These are phyloP conservation scores for Blastobotrys serpentis DNA, from an alignment of 1,139 yeast genomes.

Conservation along the genomic window DNA sequence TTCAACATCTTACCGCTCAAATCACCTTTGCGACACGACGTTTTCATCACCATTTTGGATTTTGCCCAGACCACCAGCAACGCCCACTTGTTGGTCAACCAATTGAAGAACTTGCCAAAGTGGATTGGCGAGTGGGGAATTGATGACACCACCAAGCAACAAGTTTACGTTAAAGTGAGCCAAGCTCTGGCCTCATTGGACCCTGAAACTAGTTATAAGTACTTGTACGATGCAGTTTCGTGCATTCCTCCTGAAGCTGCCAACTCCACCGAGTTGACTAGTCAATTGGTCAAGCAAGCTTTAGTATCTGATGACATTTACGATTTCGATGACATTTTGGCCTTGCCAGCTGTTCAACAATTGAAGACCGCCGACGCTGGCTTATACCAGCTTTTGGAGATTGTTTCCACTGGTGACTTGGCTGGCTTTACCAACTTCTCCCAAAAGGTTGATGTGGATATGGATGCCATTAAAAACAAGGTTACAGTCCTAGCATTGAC, in stretches of 20 bases:
- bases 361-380: constrained; percentile 23
- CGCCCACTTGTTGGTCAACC: constrained; percentile 38
- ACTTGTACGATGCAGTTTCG: constrained; percentile 35
- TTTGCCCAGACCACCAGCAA: constrained; percentile 38
- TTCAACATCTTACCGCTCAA: constrained; percentile 42
- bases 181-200: constrained; percentile 30
- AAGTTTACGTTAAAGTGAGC: constrained; percentile 34
- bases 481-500: constrained; percentile 34
- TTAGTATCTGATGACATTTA: constrained; percentile 32
- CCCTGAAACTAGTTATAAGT: constrained; percentile 31
- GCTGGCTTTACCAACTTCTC: constrained; percentile 27
- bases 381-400: constrained; percentile 33
- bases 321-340: constrained; percentile 39
- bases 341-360: constrained; percentile 36
- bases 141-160: constrained; percentile 31
- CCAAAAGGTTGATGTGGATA: constrained; percentile 22
- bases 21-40: constrained; percentile 36
- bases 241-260: constrained; percentile 7
- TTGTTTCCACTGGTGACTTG: constrained; percentile 38
- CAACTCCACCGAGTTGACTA: constrained; percentile 28
- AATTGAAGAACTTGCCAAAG: constrained; percentile 39
- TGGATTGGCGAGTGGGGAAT: constrained; percentile 44
- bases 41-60: constrained; percentile 38
- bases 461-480: constrained; percentile 31
- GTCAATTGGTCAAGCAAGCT: constrained; percentile 32